Conservation (phyloP, 306 rosid species). For the Malus asiatica region DNA sequence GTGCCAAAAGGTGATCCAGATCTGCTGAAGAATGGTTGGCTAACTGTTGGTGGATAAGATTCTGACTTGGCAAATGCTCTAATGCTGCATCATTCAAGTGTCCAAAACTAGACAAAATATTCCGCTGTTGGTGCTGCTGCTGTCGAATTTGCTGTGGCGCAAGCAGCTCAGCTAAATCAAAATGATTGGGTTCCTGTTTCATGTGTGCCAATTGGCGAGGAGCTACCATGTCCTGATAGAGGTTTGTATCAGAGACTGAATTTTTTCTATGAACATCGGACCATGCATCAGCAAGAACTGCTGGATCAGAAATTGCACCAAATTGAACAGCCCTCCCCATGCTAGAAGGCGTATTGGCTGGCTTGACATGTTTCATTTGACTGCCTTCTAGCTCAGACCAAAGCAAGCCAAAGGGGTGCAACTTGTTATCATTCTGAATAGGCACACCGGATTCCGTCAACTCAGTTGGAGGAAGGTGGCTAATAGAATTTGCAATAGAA, state of each 20-base stretch:
- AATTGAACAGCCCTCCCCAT: constrained; percentile 27
- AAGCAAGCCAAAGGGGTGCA: constrained; percentile 57
- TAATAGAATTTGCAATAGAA: constrained; percentile 17
- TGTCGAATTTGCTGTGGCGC: constrained; percentile 39
- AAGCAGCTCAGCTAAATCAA: constrained; percentile 47
- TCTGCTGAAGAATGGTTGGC: constrained; percentile 34
- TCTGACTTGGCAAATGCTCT: constrained; percentile 40
- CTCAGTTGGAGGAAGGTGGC: constrained; percentile 26
- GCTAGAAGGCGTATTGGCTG: constrained; percentile 21
- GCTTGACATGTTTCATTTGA: constrained; percentile 24
- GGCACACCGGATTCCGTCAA: constrained; percentile 27
- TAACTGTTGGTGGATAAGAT: constrained; percentile 40
- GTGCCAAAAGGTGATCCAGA: constrained; percentile 32
- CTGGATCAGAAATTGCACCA: constrained; percentile 36
- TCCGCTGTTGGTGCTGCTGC: constrained; percentile 41
- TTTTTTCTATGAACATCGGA: constrained; percentile 35
- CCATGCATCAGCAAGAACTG: constrained; percentile 31
- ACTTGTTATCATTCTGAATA: constrained; percentile 30
- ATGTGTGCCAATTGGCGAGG: constrained; percentile 28
- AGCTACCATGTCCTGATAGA: constrained; percentile 26
- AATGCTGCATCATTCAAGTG: constrained; percentile 34
- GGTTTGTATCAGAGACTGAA: constrained; percentile 27
- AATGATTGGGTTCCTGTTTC: constrained; percentile 37
- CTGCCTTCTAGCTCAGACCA: constrained; percentile 53
- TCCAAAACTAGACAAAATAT: constrained; percentile 31